phyloP scores from a whole-genome alignment of 1,139 yeast species.

The Suhomyces chickasaworum region DNA sequence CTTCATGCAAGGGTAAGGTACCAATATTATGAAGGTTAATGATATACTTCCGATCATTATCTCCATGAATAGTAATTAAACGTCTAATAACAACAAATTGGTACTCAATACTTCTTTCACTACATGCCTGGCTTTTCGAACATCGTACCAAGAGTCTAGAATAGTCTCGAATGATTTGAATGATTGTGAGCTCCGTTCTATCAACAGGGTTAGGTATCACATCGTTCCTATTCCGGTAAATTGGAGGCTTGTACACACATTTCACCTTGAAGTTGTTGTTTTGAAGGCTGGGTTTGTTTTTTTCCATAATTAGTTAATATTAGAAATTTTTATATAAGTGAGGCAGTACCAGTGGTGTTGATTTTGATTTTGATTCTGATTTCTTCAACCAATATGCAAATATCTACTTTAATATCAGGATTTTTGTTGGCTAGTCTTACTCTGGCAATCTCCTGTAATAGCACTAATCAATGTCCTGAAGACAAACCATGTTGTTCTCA shows the following conservation, averaged over 20 bases:
- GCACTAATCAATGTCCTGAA: conserved; percentile 60
- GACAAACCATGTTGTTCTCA: conserved; percentile 79
- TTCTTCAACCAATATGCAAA: conserved; percentile 5
- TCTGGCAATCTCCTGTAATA: conserved; percentile 45
- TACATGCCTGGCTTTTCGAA: neutral
- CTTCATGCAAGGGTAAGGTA: neutral
- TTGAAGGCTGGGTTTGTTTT: conserved; percentile 9
- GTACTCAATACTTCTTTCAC: neutral
- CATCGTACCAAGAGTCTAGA: neutral
- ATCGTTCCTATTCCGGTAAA: conserved; percentile 3
- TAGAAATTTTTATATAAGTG: neutral
- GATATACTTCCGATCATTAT: neutral
- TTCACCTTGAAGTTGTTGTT: neutral
- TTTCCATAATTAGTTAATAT: conserved; percentile 2
- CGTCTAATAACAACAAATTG: no score
- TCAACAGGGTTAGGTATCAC: neutral
- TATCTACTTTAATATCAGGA: conserved; percentile 10
- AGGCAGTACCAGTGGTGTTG: conserved; percentile 6
- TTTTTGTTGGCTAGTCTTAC: conserved; percentile 12
- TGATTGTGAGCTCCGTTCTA: conserved; percentile 5
- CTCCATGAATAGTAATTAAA: neutral
- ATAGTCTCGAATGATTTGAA: conserved; percentile 3
- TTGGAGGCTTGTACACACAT: neutral
- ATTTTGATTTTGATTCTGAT: neutral
- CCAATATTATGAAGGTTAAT: neutral